A percentile compares a stretch with the other conserved stretches of the same genome.
Conservation (phyloP, 2,329 filamentous ascomycete species). For the Diaporthe amygdali region DNA sequence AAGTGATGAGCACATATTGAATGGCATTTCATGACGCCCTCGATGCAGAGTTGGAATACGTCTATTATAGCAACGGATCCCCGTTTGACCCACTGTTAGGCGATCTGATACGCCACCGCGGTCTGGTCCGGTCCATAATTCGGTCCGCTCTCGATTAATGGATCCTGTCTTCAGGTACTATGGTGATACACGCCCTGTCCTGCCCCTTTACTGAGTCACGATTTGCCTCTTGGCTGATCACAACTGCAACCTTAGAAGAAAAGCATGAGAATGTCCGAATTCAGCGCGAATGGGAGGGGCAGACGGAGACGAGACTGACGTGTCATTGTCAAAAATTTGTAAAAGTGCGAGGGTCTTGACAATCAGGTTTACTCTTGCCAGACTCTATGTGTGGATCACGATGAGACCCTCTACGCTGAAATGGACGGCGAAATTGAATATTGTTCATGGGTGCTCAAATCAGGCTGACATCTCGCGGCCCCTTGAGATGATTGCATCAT, state of each 20-base stretch:
- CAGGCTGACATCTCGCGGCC: background rate
- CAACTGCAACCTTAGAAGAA: background rate
- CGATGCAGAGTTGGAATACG: background rate
- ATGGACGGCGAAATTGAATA: background rate
- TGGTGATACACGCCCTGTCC: background rate
- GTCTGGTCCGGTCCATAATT: constrained; percentile 8
- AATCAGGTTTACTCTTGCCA: background rate
- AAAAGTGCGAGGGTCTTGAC: background rate
- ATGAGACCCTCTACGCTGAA: background rate
- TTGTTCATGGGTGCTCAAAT: background rate
- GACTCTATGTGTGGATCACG: background rate
- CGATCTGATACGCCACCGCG: constrained; percentile 5
- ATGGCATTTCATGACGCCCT: background rate
- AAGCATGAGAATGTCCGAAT: background rate
- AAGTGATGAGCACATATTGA: background rate
- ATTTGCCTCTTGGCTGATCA: background rate
- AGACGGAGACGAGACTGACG: background rate
- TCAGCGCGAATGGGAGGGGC: background rate
- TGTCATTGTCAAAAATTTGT: background rate
- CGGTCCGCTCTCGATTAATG: background rate
- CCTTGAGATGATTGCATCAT: background rate
- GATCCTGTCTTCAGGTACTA: background rate
- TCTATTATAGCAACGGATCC: background rate
- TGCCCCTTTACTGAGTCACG: constrained; percentile 4
- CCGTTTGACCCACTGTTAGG: background rate